Evolutionary conservation across 148 eudicot species (phyloP).

Genomic region (Vaccinium corymbosum): DNA sequence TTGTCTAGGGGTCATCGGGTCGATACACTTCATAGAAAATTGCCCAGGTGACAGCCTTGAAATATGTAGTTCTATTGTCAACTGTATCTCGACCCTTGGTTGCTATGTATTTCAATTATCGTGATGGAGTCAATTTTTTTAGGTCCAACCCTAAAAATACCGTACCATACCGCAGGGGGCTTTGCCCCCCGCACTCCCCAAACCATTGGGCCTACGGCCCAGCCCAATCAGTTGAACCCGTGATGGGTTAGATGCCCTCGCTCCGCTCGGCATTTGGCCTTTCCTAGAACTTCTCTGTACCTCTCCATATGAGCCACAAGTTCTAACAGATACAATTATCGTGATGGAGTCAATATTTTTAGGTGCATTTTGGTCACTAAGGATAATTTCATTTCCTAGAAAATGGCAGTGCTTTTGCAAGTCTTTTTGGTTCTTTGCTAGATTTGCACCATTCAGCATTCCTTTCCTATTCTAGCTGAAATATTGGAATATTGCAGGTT

Average conservation of each 20-base stretch:
- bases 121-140: not conserved
- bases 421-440: not conserved
- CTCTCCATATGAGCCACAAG: too few species aligned
- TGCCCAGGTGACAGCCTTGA: not conserved
- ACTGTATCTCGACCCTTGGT: not conserved
- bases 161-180: too few species aligned
- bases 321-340: not conserved
- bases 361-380: not conserved
- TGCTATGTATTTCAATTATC: not conserved
- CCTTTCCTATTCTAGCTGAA: not conserved
- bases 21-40: not conserved
- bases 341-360: not conserved
- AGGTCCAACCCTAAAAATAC: too few species aligned
- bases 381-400: not conserved
- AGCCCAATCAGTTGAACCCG: too few species aligned
- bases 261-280: too few species aligned
- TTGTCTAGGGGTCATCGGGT: not conserved
- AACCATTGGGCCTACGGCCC: too few species aligned
- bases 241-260: too few species aligned
- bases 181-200: too few species aligned
- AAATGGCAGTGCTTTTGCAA: not conserved
- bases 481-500: not conserved
- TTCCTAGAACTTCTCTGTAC: too few species aligned
- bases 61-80: not conserved
- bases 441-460: conserved; percentile 5